Base-by-base conservation (phyloP, 2,329 filamentous ascomycete genomes). In the Fusarium sulawesiense region DNA sequence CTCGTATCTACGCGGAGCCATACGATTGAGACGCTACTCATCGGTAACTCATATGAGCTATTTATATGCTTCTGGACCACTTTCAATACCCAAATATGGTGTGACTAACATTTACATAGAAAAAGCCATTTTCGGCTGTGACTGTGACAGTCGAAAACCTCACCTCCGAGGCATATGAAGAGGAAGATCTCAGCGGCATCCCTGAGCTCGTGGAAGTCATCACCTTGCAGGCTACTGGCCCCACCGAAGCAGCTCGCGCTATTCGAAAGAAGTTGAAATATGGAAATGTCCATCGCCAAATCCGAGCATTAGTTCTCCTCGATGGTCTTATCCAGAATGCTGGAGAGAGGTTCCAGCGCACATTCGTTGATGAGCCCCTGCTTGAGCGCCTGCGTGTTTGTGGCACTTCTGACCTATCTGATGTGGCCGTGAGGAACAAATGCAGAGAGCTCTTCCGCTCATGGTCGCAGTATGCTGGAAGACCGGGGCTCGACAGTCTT, bases 181-280 rank as follows among this genome's bases (percentile, higher is more conserved):
- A 97, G 77, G 93, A 98, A 78, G 94, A 98, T 79, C 85, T 97
- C 40, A 92, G 93, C 75, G 96, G 95, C 25, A 93, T 99, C 70
- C 93, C 95, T 42, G 94, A 98, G 75, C 89, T 99, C 25, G 93
- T 98, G 69, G 96, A 99, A 80, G 93, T 96, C 60, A 93, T 99
- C 78, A 92, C 92, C 71, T 89, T 99, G 63, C 96, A 99, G 81
- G 86, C 88, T 27, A 92, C 92, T 9, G 96, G 96, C 0, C 93
- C 96, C 3, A 88, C 89, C 14, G 96, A 99, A 83, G 94, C 94
- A 63, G 93, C 95, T 56, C 89, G 96, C 77, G 94, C 96, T 49
- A 88, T 99, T 74, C 90, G 96, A 65, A 99, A 99, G 88, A 98
- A 98, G 84, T 88, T 99, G 86, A 99, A 99, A 83, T 98, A 99